Base-by-base conservation (phyloP, 75 land plant genomes). In the Pinus albicaulis region DNA sequence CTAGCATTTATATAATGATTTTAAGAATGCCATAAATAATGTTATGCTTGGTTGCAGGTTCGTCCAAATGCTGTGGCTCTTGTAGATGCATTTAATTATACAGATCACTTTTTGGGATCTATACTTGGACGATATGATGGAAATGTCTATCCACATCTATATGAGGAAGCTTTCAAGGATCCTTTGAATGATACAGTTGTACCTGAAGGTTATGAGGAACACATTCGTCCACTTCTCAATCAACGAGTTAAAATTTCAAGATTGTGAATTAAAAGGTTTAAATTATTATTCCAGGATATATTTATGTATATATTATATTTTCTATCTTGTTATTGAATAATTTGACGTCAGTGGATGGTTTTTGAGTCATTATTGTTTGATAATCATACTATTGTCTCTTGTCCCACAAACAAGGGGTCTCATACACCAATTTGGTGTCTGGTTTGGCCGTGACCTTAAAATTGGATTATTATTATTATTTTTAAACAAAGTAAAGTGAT, bases 31-130 rank as follows among this genome's bases (percentile, higher is more conserved):
- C 53, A 48, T 53, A 16, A 28, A 10, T 11, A 13, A 7, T 75
- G 22, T 71, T 75, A 65, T 38, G 19, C 28, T 44, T 57, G 71
- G 52, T 56, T 80, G 44, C 82, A 97, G 99, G 88, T 97, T 36
- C 91, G 99, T 16, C 95, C 93, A 44, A 95, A 97, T 87, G 99
- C 98, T 22, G 86, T 97, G 10, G 85, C 98, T 5, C 87, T 97
- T 55, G 99, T 97, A n/a, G 99, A 97, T 83, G 81, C 99, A 52
- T 97, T 97, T 73, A 94, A 95, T 80, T 92, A 97, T 80, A 92
- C 98, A 15, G 98, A 97, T 70, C 89, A 95, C 74, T 97, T 69
- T 70, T 90, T 97, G 22, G 88, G 92, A 17, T 97, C 99, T 7
- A 69, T 82, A 63, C 84, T 97, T 22, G 99, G 99, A 12, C 86